Conservation (phyloP, 441 rosid genomes). For the Pelargonium australe region DNA sequence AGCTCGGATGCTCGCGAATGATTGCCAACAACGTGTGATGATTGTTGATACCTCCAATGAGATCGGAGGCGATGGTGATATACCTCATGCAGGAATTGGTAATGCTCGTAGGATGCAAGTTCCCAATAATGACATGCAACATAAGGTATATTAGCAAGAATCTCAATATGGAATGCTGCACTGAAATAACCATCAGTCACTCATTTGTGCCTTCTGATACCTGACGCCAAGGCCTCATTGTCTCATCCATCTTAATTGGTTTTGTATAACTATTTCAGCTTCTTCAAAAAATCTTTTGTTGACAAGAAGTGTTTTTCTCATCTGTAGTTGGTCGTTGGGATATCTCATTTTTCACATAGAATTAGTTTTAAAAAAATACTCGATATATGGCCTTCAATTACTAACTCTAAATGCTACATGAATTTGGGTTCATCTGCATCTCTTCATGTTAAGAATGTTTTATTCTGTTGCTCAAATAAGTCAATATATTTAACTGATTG, state of each 20-base stretch:
- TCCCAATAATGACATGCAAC: constrained; percentile 73
- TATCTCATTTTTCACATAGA: not conserved
- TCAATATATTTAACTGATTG: not conserved
- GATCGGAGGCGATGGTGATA: constrained; percentile 98
- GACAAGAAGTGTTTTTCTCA: constrained; percentile 6
- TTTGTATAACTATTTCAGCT: not conserved
- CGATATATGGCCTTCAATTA: not conserved
- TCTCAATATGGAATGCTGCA: not conserved
- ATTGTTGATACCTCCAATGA: constrained; percentile 93
- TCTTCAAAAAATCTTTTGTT: not conserved
- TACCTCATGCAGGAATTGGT: constrained; percentile 92
- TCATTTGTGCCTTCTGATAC: constrained; percentile 1
- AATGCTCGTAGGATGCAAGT: constrained; percentile 96
- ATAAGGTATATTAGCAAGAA: constrained; percentile 47
- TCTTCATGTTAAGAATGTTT: not conserved
- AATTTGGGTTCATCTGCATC: not conserved
- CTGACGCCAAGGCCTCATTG: not conserved
- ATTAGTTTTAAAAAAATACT: not conserved
- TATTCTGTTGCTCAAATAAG: not conserved
- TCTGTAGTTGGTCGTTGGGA: not conserved
- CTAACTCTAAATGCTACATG: not conserved
- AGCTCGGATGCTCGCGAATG: constrained; percentile 87
- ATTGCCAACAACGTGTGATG: constrained; percentile 78
- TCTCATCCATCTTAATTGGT: constrained; percentile 1
- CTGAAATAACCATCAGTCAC: not conserved